Evolutionary conservation across 163 green algal genomes (phyloP).

Genomic region (Scenedesmus sp.): DNA sequence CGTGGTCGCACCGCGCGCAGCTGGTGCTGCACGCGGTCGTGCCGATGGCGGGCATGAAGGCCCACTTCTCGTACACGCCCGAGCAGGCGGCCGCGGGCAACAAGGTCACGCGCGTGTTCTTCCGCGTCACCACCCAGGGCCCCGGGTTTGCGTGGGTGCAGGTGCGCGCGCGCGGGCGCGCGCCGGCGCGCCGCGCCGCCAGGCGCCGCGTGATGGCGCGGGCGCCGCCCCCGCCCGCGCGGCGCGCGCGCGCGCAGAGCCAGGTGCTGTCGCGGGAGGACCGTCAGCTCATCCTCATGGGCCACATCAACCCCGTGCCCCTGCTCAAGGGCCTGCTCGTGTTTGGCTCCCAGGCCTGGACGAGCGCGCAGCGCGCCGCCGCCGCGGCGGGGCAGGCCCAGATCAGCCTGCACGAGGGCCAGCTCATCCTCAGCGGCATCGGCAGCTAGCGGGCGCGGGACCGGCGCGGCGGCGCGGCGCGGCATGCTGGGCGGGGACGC

Average conservation of each 20-base stretch:
- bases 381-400: not conserved
- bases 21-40: conserved; percentile 16
- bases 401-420: conserved; percentile 4
- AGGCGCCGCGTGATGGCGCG: no score
- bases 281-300: conserved; percentile 27
- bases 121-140: not conserved
- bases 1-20: conserved; percentile 5
- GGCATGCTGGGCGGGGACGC: no score
- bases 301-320: not conserved
- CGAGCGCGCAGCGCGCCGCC: not conserved
- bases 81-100: not conserved
- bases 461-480: no score
- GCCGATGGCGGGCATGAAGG: not conserved
- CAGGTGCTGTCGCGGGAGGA: not conserved
- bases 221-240: not conserved
- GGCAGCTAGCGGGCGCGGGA: no score
- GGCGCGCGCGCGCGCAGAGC: not conserved
- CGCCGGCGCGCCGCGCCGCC: no score
- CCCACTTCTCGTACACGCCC: not conserved
- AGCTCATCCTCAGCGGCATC: conserved; percentile 4
- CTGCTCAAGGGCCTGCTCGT: conserved; percentile 22
- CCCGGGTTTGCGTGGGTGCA: conserved; percentile 10
- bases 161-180: not conserved
- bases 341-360: conserved; percentile 34
- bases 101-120: conserved; percentile 18